Conservation (phyloP, 805 yeast genomes). For the Starmera quercuum region DNA sequence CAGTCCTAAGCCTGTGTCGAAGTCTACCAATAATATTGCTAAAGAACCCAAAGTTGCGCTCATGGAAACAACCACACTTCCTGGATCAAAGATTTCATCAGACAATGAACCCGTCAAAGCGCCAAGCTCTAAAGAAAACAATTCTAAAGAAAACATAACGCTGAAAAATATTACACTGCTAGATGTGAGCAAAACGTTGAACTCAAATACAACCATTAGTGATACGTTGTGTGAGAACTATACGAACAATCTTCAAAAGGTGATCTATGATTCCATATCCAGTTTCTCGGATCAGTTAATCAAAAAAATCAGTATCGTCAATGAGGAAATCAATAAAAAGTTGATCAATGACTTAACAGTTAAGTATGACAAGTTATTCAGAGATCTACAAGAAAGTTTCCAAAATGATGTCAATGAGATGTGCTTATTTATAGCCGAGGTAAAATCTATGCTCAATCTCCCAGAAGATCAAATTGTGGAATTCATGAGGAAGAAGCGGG, state of each 20-base stretch:
- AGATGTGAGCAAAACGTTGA: too few relatives aligned
- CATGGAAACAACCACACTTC: too few relatives aligned
- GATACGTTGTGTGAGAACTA: slow-evolving; percentile 20
- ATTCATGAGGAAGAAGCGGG: slow-evolving; percentile 19
- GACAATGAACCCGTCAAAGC: too few relatives aligned
- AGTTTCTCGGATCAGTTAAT: slow-evolving; percentile 26
- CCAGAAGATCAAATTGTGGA: slow-evolving; percentile 26
- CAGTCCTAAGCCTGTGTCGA: too few relatives aligned
- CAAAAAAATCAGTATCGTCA: slow-evolving; percentile 26
- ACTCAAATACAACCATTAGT: too few relatives aligned
- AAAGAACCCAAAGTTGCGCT: too few relatives aligned
- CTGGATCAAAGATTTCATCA: too few relatives aligned
- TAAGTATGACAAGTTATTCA: slow-evolving; percentile 26
- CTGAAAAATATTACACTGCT: too few relatives aligned
- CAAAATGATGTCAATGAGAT: slow-evolving; percentile 30
- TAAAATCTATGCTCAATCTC: slow-evolving; percentile 25
- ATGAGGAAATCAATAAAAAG: slow-evolving; percentile 27
- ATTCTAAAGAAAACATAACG: too few relatives aligned
- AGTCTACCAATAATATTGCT: too few relatives aligned
- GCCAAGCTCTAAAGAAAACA: too few relatives aligned
- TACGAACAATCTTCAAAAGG: slow-evolving; percentile 28
- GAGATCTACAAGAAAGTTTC: slow-evolving; percentile 24
- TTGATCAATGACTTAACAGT: slow-evolving; percentile 24
- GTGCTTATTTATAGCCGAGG: slow-evolving; percentile 25
- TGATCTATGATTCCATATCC: slow-evolving; percentile 26